Base-by-base conservation (phyloP, 1,284 basidiomycete genomes). In the Leucoagaricus sp. region DNA sequence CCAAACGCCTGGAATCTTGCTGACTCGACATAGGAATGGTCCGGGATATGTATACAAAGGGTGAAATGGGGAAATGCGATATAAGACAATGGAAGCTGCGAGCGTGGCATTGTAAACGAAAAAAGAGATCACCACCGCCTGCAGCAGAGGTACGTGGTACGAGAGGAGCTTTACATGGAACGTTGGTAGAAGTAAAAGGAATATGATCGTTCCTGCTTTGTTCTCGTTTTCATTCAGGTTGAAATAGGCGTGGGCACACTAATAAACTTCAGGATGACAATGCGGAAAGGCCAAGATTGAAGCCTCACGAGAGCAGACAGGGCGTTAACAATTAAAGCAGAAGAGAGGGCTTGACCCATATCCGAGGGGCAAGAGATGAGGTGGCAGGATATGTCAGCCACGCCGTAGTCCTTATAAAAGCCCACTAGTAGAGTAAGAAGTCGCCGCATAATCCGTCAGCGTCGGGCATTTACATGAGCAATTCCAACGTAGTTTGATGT, bases 51-150 rank as follows among this genome's bases (percentile, higher is more conserved):
- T 58, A 2, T 75, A 68, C 9, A 81, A 66, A 4, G 78, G 78
- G 55, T 81, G 78, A 53, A 74, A 71, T 0, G 77, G 75, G 2
- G 78, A 77, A 3, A 79, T 58, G 1, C 79, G 73, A 59, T 80
- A 80, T 1, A 63, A 46, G 4, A 61, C 23, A 5, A 67, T 65
- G 4, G 67, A 68, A 8, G 46, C 17, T 3, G 61, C 23, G 5
- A 67, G 57, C 12, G 61, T 59, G 9, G 41, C 31, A 13, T 49
- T 45, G 49, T 55, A 63, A 1, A 59, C 26, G 19, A 31, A 15
- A n/a, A 53, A 60, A 7, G 57, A 28, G 15, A 57, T 29, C 4
- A 52, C 10, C 21, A 60, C 19, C 10, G 62, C 53, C 6, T n/a
- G 25, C 12, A 55, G 15, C 15, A 34, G 42, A 40, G 34, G 26